A percentile compares a stretch with the other conserved stretches of the same genome.
Conservation (phyloP, 345 rosid species). For the Citrus trifoliata region DNA sequence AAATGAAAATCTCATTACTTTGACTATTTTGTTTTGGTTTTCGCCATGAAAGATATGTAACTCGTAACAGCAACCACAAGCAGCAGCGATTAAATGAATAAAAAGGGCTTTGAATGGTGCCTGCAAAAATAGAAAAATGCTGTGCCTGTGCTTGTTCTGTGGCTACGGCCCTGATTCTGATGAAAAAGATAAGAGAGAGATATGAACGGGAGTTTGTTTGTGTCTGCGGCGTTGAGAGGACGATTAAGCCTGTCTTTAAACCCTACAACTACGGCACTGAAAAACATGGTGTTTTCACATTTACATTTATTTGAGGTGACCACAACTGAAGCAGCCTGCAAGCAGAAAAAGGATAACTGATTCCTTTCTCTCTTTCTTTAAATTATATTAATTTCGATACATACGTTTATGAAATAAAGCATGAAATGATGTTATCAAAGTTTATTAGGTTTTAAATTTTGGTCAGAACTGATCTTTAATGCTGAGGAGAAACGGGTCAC, state of each 20-base stretch:
- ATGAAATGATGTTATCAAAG: background rate
- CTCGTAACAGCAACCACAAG: background rate
- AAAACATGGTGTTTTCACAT: slow-evolving; percentile 48
- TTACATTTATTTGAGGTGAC: slow-evolving; percentile 27
- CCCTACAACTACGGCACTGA: slow-evolving; percentile 63
- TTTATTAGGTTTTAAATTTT: slow-evolving; percentile 20
- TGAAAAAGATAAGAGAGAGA: background rate
- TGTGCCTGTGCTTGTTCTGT: slow-evolving; percentile 3
- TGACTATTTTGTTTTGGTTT: slow-evolving; percentile 3
- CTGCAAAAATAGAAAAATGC: slow-evolving; percentile 34
- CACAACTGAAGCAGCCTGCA: background rate
- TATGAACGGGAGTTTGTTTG: slow-evolving; percentile 36
- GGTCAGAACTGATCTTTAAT: slow-evolving; percentile 29
- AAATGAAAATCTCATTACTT: too few species aligned
- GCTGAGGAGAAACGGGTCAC: slow-evolving; percentile 16
- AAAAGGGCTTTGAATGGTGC: slow-evolving; percentile 24
- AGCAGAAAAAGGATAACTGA: slow-evolving; percentile 12
- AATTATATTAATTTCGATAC: background rate
- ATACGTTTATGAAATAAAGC: background rate
- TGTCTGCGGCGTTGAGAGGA: slow-evolving; percentile 37
- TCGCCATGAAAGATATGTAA: background rate
- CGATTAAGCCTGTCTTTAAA: slow-evolving; percentile 28
- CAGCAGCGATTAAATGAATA: background rate
- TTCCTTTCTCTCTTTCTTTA: slow-evolving; percentile 4
- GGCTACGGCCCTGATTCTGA: slow-evolving; percentile 18